Conservation (phyloP, 129 eudicot genomes). For the Flaveria ramosissima region DNA sequence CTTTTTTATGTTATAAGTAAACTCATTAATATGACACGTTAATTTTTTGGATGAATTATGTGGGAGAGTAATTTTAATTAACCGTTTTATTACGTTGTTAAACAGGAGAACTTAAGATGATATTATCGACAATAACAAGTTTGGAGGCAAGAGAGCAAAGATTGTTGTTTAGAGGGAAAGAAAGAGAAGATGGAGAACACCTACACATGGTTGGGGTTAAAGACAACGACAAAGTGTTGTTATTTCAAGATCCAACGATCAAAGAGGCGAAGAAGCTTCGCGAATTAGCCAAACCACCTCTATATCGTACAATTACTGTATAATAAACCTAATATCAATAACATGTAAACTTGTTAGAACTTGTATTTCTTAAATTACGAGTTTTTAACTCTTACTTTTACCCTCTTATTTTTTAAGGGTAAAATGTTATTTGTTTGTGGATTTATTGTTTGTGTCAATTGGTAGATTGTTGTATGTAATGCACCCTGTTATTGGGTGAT, state of each 20-base stretch:
- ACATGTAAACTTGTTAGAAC: neutral
- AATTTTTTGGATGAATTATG: neutral
- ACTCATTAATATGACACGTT: neutral
- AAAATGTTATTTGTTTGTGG: conserved; percentile 7
- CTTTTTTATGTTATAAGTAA: neutral
- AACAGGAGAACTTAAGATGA: conserved; percentile 69
- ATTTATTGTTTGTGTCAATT: neutral
- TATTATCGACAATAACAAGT: conserved; percentile 51
- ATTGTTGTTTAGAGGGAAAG: conserved; percentile 76
- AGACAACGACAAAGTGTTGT: conserved; percentile 72
- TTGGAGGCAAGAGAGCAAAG: conserved; percentile 77
- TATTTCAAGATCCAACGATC: conserved; percentile 81
- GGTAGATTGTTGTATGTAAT: neutral
- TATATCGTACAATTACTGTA: conserved; percentile 52
- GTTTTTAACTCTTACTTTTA: neutral
- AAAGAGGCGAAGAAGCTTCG: conserved; percentile 55
- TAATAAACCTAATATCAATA: conserved; percentile 19
- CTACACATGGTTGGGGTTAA: conserved; percentile 87
- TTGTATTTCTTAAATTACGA: neutral
- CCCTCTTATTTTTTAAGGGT: conserved; percentile 26
- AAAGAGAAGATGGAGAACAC: conserved; percentile 70
- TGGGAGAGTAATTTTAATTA: neutral
- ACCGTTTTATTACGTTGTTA: neutral
- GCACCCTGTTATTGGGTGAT: conserved; percentile 6
- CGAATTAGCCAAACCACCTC: conserved; percentile 32